Percentiles rank a stretch among this genome's conserved stretches.
phyloP scores from a whole-genome alignment of 75 land plant genomes.

The Selaginella tamariscina region DNA sequence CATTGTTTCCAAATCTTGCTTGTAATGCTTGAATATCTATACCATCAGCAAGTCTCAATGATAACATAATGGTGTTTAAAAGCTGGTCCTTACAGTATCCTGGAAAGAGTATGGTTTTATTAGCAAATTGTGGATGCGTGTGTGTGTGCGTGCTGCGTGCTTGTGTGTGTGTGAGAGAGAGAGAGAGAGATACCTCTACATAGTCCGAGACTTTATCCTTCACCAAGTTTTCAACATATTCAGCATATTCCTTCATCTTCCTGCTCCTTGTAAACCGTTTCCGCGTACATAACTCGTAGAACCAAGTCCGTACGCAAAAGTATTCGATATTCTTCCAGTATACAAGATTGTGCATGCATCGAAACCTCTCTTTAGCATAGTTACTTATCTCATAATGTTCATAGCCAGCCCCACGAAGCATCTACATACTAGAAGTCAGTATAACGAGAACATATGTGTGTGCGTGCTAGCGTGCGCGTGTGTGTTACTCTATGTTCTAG shows the following conservation, averaged over 20 bases:
- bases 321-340: constrained; percentile 81
- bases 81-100: constrained; percentile 18
- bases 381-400: constrained; percentile 92
- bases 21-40: constrained; percentile 43
- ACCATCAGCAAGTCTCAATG: constrained; percentile 67
- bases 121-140: no score
- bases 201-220: not conserved
- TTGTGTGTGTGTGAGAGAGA: not conserved
- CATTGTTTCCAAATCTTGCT: constrained; percentile 33
- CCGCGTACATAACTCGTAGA: constrained; percentile 61
- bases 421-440: no score
- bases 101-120: no score
- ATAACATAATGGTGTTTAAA: constrained; percentile 73
- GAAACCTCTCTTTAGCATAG: constrained; percentile 52
- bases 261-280: constrained; percentile 68
- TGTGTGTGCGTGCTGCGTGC: no score
- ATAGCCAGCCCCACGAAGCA: constrained; percentile 55
- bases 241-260: constrained; percentile 49
- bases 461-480: no score
- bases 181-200: not conserved
- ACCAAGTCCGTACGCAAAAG: constrained; percentile 83
- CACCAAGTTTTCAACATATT: constrained; percentile 43
- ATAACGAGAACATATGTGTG: no score
- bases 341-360: constrained; percentile 71
- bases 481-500: no score